Evolutionary conservation across 331 rosid species (phyloP).

Genomic region (Telfairia occidentalis): DNA sequence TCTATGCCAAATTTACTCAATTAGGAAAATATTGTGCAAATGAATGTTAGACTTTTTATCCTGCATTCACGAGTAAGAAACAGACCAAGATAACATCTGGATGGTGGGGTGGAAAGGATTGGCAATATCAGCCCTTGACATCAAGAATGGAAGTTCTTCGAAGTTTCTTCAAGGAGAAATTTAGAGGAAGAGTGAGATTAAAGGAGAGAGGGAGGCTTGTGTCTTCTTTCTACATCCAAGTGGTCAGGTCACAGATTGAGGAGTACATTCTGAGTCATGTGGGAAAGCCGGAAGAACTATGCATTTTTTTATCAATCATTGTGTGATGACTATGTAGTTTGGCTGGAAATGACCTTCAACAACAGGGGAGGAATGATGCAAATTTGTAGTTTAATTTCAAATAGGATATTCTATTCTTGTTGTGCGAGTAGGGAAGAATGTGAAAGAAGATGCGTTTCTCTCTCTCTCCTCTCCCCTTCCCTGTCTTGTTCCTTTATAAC

Average conservation of each 20-base stretch:
- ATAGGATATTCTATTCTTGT: no score
- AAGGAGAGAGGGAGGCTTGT: not conserved
- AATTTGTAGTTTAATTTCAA: not conserved
- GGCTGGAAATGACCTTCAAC: not conserved
- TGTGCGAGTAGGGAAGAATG: no score
- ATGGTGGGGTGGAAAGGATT: not conserved
- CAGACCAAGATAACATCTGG: not conserved
- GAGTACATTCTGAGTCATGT: not conserved
- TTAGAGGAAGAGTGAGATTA: not conserved
- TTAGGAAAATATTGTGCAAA: not conserved
- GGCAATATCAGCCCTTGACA: not conserved
- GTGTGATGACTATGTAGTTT: not conserved
- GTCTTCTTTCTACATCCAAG: not conserved
- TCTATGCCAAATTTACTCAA: not conserved
- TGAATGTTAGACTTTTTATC: not conserved
- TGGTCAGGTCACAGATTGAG: not conserved
- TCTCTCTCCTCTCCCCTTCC: no score
- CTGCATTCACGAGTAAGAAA: not conserved
- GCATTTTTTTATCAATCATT: not conserved
- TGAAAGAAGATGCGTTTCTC: no score
- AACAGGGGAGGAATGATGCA: not conserved
- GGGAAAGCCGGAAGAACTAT: not conserved
- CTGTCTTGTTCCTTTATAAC: no score
- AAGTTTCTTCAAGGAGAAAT: not conserved
- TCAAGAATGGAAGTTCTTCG: not conserved